Evolutionary conservation across 1,284 basidiomycete genomes (phyloP), one percentile per base, ranked within the genome.

Genomic region (Marasmius sp.): DNA sequence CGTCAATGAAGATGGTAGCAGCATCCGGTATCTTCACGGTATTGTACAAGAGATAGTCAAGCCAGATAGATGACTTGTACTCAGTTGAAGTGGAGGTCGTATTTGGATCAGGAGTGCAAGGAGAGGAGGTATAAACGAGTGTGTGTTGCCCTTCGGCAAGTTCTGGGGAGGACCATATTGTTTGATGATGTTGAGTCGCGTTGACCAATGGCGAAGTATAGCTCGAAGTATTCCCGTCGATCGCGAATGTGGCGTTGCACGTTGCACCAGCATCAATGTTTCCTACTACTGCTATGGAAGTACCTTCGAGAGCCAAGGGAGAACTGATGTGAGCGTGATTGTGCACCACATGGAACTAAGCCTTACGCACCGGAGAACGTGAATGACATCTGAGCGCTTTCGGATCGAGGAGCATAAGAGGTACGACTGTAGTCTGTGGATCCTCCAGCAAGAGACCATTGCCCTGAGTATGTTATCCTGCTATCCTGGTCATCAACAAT

Each of bases 401-500:
- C 39, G 27, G 47, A 64, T 20, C 61, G 63, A 16, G 68, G 65
- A 16, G 65, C 61, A 57, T 65, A 61, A 16, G 67, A 52, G 1
- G 69, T 69, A 41, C 68, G 66, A 53, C 64, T 61, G 50, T 68
- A 71, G 61, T 69, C 43, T 18, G 34, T 36, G 16, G 33, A 54
- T 36, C 64, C 57, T n/a, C 66, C 67, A 2, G 64, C 65, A 12
- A 62, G 53, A 22, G 64, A 62, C 70, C 70, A 71, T 41, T 57
- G 55, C 3, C 68, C 70, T 36, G 65, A 64, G 53, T 71, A 70
- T 20, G 45, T 58, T 50, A 71, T 65, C 38, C 64, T 64, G 45
- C 65, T 55, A 61, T 64, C 67, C 62, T 64, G 67, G 64, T 71
- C 70, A 63, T 71, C 70, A 51, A 71, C 55, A 41, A 71, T 71